Base-by-base conservation (phyloP, 495 filamentous ascomycete species). In the Zalerion maritima region DNA sequence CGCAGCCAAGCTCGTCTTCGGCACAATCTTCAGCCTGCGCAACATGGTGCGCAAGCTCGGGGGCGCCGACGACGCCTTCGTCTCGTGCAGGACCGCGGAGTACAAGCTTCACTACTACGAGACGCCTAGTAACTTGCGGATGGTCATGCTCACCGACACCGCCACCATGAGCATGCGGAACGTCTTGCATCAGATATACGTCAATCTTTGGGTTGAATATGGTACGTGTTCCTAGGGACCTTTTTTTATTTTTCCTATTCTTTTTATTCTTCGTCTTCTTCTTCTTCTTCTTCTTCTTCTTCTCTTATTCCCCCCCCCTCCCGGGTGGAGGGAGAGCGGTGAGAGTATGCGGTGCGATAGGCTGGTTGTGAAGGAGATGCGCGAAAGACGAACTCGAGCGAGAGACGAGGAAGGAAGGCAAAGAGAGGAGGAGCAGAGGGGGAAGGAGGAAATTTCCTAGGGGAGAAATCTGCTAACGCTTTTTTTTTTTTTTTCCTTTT, bases 41-140 rank as follows among this genome's bases (percentile, higher is more conserved):
- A 94, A 94, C 55, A 93, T 97, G 84, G 85, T 86, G 38, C 77
- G 78, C 55, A 93, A 93, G 60, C 67, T 97, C 14, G 85, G 85
- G 36, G 85, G 85, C 27, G 73, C 76, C 14, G 83, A 92, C 48
- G 83, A 93, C 58, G 86, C 78, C 51, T 96, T 94, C 55, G 75
- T 94, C 37, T 75, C 72, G 20, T 96, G 75, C 55, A 73, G 79
- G 42, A 97, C 89, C 30, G 77, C 67, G 40, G 81, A 93, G 50
- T 97, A 97, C 60, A 94, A 94, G 58, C 73, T 96, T 31, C 89
- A 97, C 61, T 97, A 92, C 61, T 96, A 94, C 67, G 89, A 97
- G 64, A 94, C 89, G 9, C 81, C 83, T 1, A 93, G 84, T 30
- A 87, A 77, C 47, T 74, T 89, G 47, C 92, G 93, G 45, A 87